Evolutionary conservation across 2,329 filamentous ascomycete genomes (phyloP), one percentile per base, ranked within the genome.

Genomic region (Aureobasidium sp.): DNA sequence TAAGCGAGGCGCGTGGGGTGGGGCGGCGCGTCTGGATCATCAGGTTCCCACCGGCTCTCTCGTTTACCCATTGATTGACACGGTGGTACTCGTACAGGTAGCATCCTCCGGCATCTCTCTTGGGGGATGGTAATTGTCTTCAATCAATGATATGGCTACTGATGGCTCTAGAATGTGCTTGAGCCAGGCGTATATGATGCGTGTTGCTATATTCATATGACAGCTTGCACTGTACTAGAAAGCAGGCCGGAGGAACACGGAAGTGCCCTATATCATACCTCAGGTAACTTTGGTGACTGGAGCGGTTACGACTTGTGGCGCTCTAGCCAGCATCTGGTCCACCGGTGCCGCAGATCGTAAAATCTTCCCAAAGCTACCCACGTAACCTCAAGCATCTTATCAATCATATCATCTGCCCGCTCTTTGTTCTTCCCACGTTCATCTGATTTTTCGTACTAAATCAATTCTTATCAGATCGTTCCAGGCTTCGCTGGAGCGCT

Each of bases 331-430:
- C 13, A 7, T 14, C 13, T 27, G 13, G 34, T 29, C 32, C 47
- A 39, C 25, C 42, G 21, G 44, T 45, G 41, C 36, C 14, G 45
- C 25, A 25, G 34, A 9, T 49, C 34, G 34, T 29, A 59, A 59
- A 59, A 59, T 32, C 55, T 59, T 59, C 27, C 45, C 27, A 30
- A 39, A 9, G 11, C n/a, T 39, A 30, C 39, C 11, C 4, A 21
- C 7, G 13, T 30, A 39, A 25, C 32, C 25, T 29, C 45, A n/a
- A 10, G 11, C 58, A 65, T 65, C 64, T 65, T 64, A 65, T 65
- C 64, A 65, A 65, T 65, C 64, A 61, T 60, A 62, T 64, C 63
- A 58, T 34, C 34, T 34, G 36, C 27, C 53, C 45, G 29, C 37
- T 36, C 54, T 51, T 16, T 27, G 10, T 21, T 47, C 29, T 41